A percentile compares a stretch with the other conserved stretches of the same genome.
phyloP scores from a whole-genome alignment of 257 asterid genomes.

The Phtheirospermum japonicum region DNA sequence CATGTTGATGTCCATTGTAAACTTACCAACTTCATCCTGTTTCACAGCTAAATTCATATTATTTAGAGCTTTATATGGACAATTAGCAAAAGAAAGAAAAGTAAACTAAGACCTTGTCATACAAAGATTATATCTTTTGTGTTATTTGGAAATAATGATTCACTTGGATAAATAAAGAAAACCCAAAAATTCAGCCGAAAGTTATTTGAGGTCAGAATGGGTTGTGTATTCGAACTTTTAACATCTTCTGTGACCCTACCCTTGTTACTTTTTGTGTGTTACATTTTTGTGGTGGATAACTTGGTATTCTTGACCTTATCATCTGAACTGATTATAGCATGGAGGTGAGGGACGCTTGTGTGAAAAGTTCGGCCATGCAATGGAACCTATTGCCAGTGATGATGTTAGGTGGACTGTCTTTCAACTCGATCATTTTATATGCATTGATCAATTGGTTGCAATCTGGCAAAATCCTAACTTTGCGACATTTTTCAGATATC shows the following conservation, averaged over 20 bases:
- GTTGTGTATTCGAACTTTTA: slow-evolving; percentile 12
- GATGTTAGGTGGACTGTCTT: slow-evolving; percentile 74
- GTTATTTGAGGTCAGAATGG: slow-evolving; percentile 8
- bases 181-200: no score
- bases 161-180: no score
- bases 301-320: slow-evolving; percentile 16
- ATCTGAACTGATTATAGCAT: slow-evolving; percentile 48
- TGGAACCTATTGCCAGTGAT: slow-evolving; percentile 71
- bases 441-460: slow-evolving; percentile 21
- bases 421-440: slow-evolving; percentile 23
- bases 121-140: no score
- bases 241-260: slow-evolving; percentile 7
- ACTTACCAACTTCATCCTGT: no score
- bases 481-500: slow-evolving; percentile 56
- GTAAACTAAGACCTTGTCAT: no score
- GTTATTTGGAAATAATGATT: no score
- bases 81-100: no score
- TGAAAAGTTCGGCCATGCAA: slow-evolving; percentile 68
- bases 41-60: no score
- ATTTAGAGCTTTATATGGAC: no score
- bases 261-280: slow-evolving; percentile 16
- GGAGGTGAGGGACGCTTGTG: slow-evolving; percentile 93
- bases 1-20: no score
- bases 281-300: slow-evolving; percentile 23
- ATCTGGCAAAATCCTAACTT: slow-evolving; percentile 31